phyloP scores from a whole-genome alignment of 306 rosid species.

The Urtica urens region DNA sequence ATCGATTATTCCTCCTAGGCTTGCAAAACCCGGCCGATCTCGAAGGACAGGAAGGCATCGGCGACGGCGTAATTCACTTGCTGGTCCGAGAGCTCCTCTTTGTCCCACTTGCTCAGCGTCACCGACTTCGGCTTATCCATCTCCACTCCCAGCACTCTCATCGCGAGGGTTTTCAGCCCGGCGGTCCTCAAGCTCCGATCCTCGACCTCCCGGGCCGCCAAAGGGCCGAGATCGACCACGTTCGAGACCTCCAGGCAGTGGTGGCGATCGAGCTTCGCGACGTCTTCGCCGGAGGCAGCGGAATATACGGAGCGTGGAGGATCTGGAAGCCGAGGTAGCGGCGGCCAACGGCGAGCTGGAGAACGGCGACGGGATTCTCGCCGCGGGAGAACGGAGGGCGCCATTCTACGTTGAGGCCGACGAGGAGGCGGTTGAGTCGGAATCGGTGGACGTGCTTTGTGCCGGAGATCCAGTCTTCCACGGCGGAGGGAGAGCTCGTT shows the following conservation, averaged over 20 bases:
- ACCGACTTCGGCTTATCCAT: conserved; percentile 5
- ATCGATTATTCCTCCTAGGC: too few species aligned
- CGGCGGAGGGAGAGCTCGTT: conserved; percentile 18
- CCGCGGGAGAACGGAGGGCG: conserved; percentile 6
- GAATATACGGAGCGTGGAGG: conserved; percentile 3
- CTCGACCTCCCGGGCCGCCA: neutral
- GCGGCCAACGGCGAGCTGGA: conserved; percentile 32
- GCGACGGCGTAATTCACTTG: conserved; percentile 27
- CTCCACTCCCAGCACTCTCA: conserved; percentile 10
- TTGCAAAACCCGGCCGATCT: conserved; percentile 20
- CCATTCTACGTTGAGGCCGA: conserved; percentile 51
- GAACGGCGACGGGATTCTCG: conserved; percentile 14
- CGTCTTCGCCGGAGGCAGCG: conserved; percentile 4
- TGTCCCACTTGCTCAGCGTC: conserved; percentile 20
- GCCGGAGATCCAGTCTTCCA: conserved; percentile 16
- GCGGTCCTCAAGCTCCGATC: neutral
- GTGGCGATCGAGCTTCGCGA: neutral
- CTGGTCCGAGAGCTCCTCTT: neutral
- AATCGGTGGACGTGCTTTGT: neutral
- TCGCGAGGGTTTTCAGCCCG: conserved; percentile 11
- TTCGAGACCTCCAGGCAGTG: neutral
- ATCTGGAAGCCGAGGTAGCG: conserved; percentile 33
- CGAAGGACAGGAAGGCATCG: conserved; percentile 30
- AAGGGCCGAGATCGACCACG: neutral
- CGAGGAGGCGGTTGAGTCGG: conserved; percentile 11